These are phyloP conservation scores for Tetraselmis striata DNA, from an alignment of 139 green algal species.

Conservation along the genomic window DNA sequence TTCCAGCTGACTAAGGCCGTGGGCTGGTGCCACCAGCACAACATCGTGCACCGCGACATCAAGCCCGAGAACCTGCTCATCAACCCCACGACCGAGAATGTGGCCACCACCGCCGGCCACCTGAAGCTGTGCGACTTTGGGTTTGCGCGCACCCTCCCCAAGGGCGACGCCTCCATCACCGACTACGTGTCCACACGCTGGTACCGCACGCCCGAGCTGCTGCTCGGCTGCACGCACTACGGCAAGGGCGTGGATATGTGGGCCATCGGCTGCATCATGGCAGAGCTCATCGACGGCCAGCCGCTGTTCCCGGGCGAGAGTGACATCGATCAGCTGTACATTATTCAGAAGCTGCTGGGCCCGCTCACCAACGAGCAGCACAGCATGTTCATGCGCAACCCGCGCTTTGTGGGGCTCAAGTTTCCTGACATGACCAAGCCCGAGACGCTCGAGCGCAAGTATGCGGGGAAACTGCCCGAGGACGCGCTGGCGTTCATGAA, in stretches of 20 bases:
- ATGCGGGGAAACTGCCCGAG: constrained; percentile 27
- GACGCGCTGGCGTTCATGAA: constrained; percentile 56
- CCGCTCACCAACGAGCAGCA: constrained; percentile 35
- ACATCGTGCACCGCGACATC: constrained; percentile 69
- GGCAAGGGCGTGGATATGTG: constrained; percentile 78
- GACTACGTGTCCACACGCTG: constrained; percentile 92
- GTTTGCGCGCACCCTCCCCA: constrained; percentile 65
- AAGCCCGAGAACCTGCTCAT: constrained; percentile 83
- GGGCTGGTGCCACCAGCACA: constrained; percentile 57
- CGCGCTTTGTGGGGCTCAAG: constrained; percentile 64
- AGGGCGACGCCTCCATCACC: constrained; percentile 50
- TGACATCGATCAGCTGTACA: constrained; percentile 90
- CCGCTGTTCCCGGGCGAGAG: constrained; percentile 82
- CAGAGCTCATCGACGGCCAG: constrained; percentile 76
- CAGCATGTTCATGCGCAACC: constrained; percentile 57
- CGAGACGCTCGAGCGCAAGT: constrained; percentile 48
- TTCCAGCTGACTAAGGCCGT: constrained; percentile 70
- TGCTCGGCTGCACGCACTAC: constrained; percentile 76
- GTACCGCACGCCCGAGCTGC: constrained; percentile 88
- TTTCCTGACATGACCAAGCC: constrained; percentile 64
- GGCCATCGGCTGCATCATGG: constrained; percentile 83
- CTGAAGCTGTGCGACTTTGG: constrained; percentile 95
- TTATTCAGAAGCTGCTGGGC: constrained; percentile 51
- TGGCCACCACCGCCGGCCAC: constrained; percentile 49
- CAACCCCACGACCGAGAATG: constrained; percentile 24